These are phyloP conservation scores for Serendipita indica DNA, from an alignment of 768 basidiomycete species.

Conservation along the genomic window DNA sequence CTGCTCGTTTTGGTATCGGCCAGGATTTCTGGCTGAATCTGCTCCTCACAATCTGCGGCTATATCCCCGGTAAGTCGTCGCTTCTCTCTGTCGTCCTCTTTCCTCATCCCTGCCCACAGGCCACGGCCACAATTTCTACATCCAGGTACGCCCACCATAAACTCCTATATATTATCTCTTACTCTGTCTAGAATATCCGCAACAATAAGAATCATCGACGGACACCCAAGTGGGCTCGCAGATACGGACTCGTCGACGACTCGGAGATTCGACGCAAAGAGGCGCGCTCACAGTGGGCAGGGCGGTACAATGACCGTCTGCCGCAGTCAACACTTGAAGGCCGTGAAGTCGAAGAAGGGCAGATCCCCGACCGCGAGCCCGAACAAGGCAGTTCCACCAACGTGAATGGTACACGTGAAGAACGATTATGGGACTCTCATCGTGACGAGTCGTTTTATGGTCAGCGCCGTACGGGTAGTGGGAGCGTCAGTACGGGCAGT, in stretches of 20 bases:
- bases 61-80: conserved; percentile 54
- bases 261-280: conserved; percentile 63
- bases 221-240: conserved; percentile 91
- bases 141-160: conserved; percentile 45
- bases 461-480: conserved; percentile 20
- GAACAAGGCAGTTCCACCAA: conserved; percentile 11
- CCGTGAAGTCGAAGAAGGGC: conserved; percentile 66
- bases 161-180: background rate
- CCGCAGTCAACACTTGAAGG: conserved; percentile 53
- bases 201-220: conserved; percentile 87
- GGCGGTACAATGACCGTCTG: conserved; percentile 70
- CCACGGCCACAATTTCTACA: conserved; percentile 87
- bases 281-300: conserved; percentile 75
- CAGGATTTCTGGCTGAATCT: conserved; percentile 85
- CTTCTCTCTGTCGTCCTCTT: background rate
- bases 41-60: conserved; percentile 77
- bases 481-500: conserved; percentile 22
- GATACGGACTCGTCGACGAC: conserved; percentile 78
- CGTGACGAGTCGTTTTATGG: conserved; percentile 61
- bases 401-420: conserved; percentile 30
- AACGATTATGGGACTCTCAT: conserved; percentile 46
- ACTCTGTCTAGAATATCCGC: conserved; percentile 57
- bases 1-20: conserved; percentile 83
- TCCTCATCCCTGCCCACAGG: conserved; percentile 29
- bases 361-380: conserved; percentile 29